Evolutionary conservation across 1,139 yeast genomes (phyloP), one percentile per base, ranked within the genome.

Genomic region (Pichia sorboxylosa): DNA sequence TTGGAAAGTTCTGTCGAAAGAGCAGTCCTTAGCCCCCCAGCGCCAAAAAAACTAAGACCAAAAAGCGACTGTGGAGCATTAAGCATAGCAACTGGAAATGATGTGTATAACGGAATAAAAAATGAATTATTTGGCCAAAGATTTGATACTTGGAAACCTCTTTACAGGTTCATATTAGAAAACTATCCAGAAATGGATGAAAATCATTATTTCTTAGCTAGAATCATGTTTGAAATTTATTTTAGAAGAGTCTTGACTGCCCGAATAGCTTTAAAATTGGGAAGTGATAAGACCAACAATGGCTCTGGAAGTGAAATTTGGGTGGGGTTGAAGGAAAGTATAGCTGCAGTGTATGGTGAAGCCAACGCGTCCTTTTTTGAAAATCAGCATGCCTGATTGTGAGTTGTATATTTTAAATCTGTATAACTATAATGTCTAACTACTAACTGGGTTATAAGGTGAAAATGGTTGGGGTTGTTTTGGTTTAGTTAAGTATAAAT

Each of bases 151-250:
- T 49, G 51, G 49, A 15, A 25, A 3, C 33, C 29, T 5, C 27
- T 44, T 26, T 34, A 33, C 14, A 24, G 17, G 1, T 41, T 34
- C 29, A 22, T 49, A 14, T 13, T 18, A 5, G 16, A 29, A 3
- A 21, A 33, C 1, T 29, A 39, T n/a, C 41, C 43, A 4, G 51
- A 46, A 2, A 29, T 48, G n/a, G 36, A 34, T 31, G 43, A 38
- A 4, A 48, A 48, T 26, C 45, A 43, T 2, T 49, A 45, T 28
- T 35, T 49, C 8, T 21, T 44, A 25, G 29, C 34, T 1, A 36
- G 54, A 27, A 27, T 50, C n/a, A 39, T 48, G 39, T 30, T 47
- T 20, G 55, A 52, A 30, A 39, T 48, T 2, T 51, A 52, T 33
- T 26, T 48, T 6, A 39, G 56, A 13, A 37, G 55, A 24, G 37